A percentile compares a stretch with the other conserved stretches of the same genome.
phyloP scores from a whole-genome alignment of 2,329 filamentous ascomycete species.

The Alternaria arbusti region DNA sequence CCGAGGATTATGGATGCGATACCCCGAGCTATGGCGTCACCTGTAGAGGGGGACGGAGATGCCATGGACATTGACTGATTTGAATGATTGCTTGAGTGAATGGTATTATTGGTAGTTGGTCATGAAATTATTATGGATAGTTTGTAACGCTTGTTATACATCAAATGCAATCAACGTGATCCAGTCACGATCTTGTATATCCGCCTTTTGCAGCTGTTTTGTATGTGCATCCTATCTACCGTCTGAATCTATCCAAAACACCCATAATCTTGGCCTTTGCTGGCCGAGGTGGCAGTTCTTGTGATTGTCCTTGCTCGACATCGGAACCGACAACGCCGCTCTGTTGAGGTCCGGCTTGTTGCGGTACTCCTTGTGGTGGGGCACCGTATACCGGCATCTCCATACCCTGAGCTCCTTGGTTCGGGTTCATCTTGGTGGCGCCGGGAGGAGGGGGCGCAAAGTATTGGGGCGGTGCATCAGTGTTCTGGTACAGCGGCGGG shows the following conservation, averaged over 20 bases:
- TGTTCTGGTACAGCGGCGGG: conserved; percentile 42
- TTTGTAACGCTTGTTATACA: not conserved
- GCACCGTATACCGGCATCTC: conserved; percentile 38
- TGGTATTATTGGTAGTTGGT: not conserved
- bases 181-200: not conserved
- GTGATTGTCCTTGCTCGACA: conserved; percentile 20
- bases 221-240: conserved; percentile 16
- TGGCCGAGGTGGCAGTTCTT: conserved; percentile 36
- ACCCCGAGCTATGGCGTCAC: conserved; percentile 6
- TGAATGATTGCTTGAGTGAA: not conserved
- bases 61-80: conserved; percentile 70
- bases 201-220: not conserved
- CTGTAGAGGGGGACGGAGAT: conserved; percentile 57
- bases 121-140: conserved; percentile 1
- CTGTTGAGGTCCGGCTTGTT: conserved; percentile 33
- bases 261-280: conserved; percentile 40
- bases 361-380: not conserved
- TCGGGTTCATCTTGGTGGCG: conserved; percentile 37
- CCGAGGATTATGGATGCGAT: conserved; percentile 3
- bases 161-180: not conserved
- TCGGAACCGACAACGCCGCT: conserved; percentile 37
- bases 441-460: conserved; percentile 40
- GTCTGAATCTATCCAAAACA: conserved; percentile 36
- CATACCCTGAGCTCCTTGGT: conserved; percentile 27
- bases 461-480: conserved; percentile 46